phyloP scores from a whole-genome alignment of 1,139 yeast species.

The Diutina scorzettiae region DNA sequence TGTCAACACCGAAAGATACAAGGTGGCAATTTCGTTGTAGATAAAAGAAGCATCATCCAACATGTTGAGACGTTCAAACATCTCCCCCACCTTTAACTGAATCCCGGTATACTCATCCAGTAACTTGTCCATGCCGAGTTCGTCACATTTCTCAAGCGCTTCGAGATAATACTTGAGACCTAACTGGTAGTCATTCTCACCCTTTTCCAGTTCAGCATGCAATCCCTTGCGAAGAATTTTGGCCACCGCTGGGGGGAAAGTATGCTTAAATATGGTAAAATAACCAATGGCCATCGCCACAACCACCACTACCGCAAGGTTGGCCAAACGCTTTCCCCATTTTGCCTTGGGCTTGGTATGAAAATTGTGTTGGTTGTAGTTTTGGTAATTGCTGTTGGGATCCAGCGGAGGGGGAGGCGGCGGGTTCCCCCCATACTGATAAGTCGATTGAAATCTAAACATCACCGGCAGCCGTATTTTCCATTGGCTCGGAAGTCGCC shows the following conservation, averaged over 20 bases:
- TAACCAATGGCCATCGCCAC: neutral
- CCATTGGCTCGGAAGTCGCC: too few relatives aligned
- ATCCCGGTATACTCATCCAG: conserved; percentile 74
- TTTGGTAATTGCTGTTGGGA: neutral
- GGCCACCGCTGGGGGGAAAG: conserved; percentile 49
- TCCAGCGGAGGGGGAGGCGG: neutral
- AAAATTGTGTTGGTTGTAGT: neutral
- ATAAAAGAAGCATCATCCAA: conserved; percentile 49
- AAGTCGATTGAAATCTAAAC: neutral
- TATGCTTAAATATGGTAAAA: conserved; percentile 46
- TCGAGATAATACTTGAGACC: conserved; percentile 63
- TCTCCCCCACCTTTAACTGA: conserved; percentile 75
- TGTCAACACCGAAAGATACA: conserved; percentile 48
- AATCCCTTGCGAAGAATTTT: conserved; percentile 57
- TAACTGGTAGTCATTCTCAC: conserved; percentile 44
- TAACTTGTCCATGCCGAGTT: conserved; percentile 37
- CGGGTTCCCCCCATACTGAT: conserved; percentile 2
- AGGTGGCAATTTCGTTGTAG: conserved; percentile 55
- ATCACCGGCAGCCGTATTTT: neutral
- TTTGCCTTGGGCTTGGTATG: neutral
- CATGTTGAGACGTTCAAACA: conserved; percentile 61
- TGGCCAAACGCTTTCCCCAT: neutral
- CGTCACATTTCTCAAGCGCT: conserved; percentile 34
- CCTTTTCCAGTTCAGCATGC: conserved; percentile 73
- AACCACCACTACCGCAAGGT: neutral